Evolutionary conservation across 2,329 filamentous ascomycete species (phyloP).

Genomic region (Hymenoscyphus salicellus): DNA sequence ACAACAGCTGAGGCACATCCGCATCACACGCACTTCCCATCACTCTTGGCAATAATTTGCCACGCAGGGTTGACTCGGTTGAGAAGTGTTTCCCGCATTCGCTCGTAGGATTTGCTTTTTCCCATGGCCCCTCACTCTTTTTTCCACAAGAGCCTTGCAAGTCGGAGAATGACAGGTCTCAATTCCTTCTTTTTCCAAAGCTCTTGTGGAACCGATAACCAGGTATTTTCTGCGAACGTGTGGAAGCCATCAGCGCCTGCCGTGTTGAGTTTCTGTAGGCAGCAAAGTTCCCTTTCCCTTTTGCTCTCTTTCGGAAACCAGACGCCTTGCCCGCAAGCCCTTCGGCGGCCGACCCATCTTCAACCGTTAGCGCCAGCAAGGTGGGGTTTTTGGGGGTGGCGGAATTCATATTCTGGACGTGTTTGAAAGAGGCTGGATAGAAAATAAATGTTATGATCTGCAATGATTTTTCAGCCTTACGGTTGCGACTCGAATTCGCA

Average conservation of each 20-base stretch:
- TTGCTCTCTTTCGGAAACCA: not conserved
- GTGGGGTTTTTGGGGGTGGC: too few relatives aligned
- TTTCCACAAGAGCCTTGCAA: not conserved
- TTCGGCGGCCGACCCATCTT: not conserved
- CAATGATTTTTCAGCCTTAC: not conserved
- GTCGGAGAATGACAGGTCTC: not conserved
- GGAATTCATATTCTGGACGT: not conserved
- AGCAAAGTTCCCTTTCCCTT: not conserved
- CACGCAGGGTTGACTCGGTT: not conserved
- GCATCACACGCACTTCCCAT: not conserved
- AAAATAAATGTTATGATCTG: not conserved
- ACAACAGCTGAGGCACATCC: not conserved
- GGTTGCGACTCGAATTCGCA: not conserved
- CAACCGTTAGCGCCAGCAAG: not conserved
- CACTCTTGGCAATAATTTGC: conserved; percentile 1
- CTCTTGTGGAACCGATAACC: not conserved
- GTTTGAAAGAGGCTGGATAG: not conserved
- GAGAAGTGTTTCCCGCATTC: not conserved
- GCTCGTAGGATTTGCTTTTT: not conserved
- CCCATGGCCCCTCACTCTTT: not conserved
- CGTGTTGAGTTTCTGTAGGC: not conserved
- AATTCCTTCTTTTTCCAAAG: not conserved
- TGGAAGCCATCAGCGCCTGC: not conserved
- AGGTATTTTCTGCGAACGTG: not conserved
- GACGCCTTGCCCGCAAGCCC: not conserved